Evolutionary conservation across 2,329 filamentous ascomycete species (phyloP).

Genomic region (Xylariaceae sp.): DNA sequence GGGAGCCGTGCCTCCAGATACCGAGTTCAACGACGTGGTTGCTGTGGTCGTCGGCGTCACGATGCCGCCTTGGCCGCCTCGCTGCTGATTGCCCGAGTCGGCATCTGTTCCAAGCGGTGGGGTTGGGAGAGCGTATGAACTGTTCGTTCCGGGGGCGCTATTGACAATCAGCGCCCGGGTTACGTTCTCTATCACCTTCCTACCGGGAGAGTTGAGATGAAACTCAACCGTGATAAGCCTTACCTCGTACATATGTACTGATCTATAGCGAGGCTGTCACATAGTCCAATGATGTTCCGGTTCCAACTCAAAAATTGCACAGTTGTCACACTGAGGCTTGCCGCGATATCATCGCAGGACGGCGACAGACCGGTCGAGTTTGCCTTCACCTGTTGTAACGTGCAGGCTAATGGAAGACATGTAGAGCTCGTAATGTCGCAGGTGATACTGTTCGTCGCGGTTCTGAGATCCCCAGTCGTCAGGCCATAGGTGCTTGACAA

Average conservation of each 20-base stretch:
- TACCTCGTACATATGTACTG: conserved; percentile 4
- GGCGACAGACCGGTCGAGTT: too few species aligned
- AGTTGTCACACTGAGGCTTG: not conserved
- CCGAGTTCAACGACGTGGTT: not conserved
- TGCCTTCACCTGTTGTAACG: too few species aligned
- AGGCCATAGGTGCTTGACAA: too few species aligned
- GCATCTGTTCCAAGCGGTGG: not conserved
- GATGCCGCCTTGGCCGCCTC: not conserved
- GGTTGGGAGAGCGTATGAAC: not conserved
- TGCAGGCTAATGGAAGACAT: too few species aligned
- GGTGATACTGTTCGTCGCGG: too few species aligned
- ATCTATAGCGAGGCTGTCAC: not conserved
- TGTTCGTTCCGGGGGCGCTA: not conserved
- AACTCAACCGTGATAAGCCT: not conserved
- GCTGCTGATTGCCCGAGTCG: not conserved
- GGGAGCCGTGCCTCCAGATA: conserved; percentile 4
- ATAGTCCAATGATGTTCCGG: conserved; percentile 3
- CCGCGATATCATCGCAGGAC: too few species aligned
- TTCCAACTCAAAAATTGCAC: not conserved
- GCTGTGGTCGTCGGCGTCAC: not conserved
- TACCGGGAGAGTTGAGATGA: not conserved
- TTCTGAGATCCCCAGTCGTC: too few species aligned
- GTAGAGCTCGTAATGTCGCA: too few species aligned
- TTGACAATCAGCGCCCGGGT: too few species aligned
- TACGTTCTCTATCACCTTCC: too few species aligned